These are phyloP conservation scores for barrel medic (Medicago truncatula) DNA, from an alignment of 306 rosid species.

Conservation along the genomic window MtrunA17r5.0-ANR NC_053044.1:41567001-41567500, in stretches of 20 bases:
- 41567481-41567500: constrained; percentile 81
- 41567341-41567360: neutral
- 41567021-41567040: too few relatives aligned
- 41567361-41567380: constrained; percentile 3
- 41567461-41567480: constrained; percentile 98
- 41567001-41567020: too few relatives aligned
- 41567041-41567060: too few relatives aligned
- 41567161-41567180: neutral
- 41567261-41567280: neutral
- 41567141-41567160: neutral
- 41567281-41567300: neutral
- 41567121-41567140: neutral
- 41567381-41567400: constrained; percentile 19
- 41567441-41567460: constrained; percentile 84
- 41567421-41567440: constrained; percentile 72
- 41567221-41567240: neutral
- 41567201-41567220: neutral
- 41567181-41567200: neutral
- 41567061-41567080: neutral
- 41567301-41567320: too few relatives aligned
- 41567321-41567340: neutral
- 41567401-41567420: constrained; percentile 56
- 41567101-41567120: neutral
- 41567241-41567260: neutral
- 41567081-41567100: constrained; percentile 23